These are phyloP conservation scores for Bruguiera sexangula DNA, from an alignment of 345 rosid genomes.

Conservation along the genomic window DNA sequence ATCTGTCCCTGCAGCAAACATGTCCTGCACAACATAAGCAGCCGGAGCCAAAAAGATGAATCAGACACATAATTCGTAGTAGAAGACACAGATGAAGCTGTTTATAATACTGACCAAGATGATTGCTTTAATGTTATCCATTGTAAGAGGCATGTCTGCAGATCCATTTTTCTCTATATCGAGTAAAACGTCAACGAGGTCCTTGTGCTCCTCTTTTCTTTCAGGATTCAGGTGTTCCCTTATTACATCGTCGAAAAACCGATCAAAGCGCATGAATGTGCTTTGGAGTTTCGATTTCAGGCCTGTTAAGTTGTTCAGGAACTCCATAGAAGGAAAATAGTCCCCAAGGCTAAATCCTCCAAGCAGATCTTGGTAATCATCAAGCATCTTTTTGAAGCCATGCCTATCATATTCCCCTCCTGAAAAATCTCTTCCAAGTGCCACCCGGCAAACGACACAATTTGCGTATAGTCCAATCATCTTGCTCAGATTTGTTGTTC, in stretches of 20 bases:
- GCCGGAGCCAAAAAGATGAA: too few relatives aligned
- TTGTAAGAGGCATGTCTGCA: conserved; percentile 2
- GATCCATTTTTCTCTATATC: too few relatives aligned
- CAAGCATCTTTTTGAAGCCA: conserved; percentile 50
- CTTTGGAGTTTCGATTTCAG: conserved; percentile 17
- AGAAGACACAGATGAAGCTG: not conserved
- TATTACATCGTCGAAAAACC: too few relatives aligned
- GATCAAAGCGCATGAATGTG: too few relatives aligned
- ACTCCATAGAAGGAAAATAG: conserved; percentile 26
- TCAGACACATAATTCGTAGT: not conserved
- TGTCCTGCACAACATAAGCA: conserved; percentile 20
- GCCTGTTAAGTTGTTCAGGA: conserved; percentile 22
- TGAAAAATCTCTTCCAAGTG: conserved; percentile 19
- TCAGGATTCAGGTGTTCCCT: too few relatives aligned
- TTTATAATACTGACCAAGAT: conserved; percentile 18
- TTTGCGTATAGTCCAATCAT: conserved; percentile 20
- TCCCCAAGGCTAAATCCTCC: conserved; percentile 31
- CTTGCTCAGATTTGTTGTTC: conserved; percentile 16
- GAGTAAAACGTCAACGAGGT: too few relatives aligned
- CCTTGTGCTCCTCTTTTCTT: too few relatives aligned
- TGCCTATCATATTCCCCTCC: conserved; percentile 32
- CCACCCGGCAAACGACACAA: conserved; percentile 20
- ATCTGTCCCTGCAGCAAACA: conserved; percentile 29
- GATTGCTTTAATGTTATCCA: conserved; percentile 23
- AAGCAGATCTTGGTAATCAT: conserved; percentile 28